A percentile compares a stretch with the other conserved stretches of the same genome.
These are phyloP conservation scores for Blastomyces parvus DNA, from an alignment of 2,329 filamentous ascomycete species.

Conservation along the genomic window DNA sequence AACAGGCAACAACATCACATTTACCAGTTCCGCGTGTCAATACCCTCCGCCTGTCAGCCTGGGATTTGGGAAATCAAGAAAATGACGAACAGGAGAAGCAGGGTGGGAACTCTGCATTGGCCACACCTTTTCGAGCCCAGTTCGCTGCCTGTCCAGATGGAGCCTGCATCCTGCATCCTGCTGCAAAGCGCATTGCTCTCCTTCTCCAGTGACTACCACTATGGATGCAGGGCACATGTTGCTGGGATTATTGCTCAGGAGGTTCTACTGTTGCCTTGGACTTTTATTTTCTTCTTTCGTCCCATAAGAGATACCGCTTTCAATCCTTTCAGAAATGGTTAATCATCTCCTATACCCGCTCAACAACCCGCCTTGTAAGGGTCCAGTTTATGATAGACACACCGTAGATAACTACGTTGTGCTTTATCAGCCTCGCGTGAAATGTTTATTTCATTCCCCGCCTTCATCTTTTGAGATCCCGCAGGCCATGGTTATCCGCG, in stretches of 20 bases:
- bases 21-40: neutral
- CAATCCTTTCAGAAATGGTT: neutral
- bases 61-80: neutral
- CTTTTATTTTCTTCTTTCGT: neutral
- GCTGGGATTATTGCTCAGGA: neutral
- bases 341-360: neutral
- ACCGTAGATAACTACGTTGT: neutral
- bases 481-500: neutral
- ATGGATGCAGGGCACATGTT: neutral
- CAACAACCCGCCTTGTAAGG: too few species aligned
- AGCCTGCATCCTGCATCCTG: neutral
- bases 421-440: neutral
- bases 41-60: neutral
- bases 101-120: neutral
- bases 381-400: neutral
- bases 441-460: neutral
- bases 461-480: neutral
- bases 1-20: neutral
- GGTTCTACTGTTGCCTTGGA: neutral
- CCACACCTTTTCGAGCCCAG: neutral
- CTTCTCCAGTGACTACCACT: neutral
- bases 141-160: neutral
- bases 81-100: neutral
- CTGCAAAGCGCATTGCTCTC: neutral
- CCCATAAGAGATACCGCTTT: neutral